Conservation (phyloP, 73 alveolate genomes). For the Tetrahymena borealis region DNA sequence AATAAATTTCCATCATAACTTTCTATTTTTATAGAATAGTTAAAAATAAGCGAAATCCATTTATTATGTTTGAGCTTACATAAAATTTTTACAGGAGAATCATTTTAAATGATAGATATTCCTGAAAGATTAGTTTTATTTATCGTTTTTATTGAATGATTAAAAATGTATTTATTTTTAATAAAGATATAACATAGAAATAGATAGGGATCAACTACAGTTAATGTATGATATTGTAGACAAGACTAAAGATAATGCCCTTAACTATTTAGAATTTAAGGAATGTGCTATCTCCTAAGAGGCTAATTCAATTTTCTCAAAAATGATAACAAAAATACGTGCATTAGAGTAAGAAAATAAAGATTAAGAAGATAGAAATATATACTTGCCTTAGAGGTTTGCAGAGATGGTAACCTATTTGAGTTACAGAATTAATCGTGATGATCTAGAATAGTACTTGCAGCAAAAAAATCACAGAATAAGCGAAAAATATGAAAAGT, state of each 20-base stretch:
- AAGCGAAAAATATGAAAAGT: neutral
- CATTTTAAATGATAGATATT: too few relatives aligned
- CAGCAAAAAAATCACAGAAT: neutral
- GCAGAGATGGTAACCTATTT: neutral
- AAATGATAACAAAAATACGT: neutral
- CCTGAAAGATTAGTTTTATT: too few relatives aligned
- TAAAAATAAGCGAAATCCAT: too few relatives aligned
- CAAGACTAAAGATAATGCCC: neutral
- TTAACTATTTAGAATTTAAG: neutral
- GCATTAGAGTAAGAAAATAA: neutral
- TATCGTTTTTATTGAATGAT: too few relatives aligned
- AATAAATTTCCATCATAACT: too few relatives aligned
- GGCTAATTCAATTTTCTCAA: neutral
- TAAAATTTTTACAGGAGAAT: too few relatives aligned
- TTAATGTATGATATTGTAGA: neutral
- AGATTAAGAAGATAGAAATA: neutral
- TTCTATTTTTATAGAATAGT: too few relatives aligned
- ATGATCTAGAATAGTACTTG: neutral
- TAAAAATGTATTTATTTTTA: neutral
- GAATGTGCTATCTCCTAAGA: neutral
- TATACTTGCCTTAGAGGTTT: neutral
- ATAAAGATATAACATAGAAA: neutral
- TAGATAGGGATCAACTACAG: neutral
- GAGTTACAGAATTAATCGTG: neutral
- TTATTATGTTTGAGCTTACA: too few relatives aligned